Evolutionary conservation across 495 filamentous ascomycete species (phyloP).

Genomic region (Parachaetomium inaequale): DNA sequence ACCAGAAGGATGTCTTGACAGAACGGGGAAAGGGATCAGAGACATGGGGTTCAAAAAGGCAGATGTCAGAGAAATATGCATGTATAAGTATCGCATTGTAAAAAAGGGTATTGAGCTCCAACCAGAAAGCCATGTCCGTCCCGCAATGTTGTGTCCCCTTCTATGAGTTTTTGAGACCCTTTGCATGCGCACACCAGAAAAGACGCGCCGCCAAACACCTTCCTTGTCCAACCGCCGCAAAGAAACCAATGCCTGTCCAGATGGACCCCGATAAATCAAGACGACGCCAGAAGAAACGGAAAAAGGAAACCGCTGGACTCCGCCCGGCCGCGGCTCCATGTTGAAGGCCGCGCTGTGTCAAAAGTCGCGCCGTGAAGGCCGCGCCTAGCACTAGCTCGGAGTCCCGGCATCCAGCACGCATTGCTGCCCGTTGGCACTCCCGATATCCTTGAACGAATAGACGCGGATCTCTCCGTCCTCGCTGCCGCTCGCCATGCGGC

Average conservation of each 20-base stretch:
- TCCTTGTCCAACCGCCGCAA: neutral
- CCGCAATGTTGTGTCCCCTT: neutral
- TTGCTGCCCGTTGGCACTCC: constrained; percentile 17
- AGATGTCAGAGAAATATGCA: neutral
- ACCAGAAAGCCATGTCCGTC: neutral
- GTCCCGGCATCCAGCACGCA: constrained; percentile 32
- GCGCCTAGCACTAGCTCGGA: constrained; percentile 24
- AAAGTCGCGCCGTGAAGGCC: neutral
- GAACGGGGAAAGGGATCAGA: neutral
- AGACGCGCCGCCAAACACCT: neutral
- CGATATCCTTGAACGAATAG: constrained; percentile 70
- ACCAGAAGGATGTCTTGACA: neutral
- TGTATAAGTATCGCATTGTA: constrained; percentile 4
- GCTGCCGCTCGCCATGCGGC: constrained; percentile 79
- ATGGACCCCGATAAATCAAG: neutral
- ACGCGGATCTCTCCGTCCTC: constrained; percentile 90
- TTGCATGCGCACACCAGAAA: constrained; percentile 2
- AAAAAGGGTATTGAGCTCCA: constrained; percentile 6
- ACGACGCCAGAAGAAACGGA: neutral
- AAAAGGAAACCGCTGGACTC: constrained; percentile 1
- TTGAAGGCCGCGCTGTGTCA: neutral
- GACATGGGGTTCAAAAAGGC: neutral
- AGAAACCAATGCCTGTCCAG: neutral
- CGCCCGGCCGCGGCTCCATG: neutral
- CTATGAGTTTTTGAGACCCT: constrained; percentile 14